Percentiles rank a stretch among this genome's conserved stretches.
These are phyloP conservation scores for Sinapis alba DNA, from an alignment of 441 rosid species.

Conservation along the genomic window DNA sequence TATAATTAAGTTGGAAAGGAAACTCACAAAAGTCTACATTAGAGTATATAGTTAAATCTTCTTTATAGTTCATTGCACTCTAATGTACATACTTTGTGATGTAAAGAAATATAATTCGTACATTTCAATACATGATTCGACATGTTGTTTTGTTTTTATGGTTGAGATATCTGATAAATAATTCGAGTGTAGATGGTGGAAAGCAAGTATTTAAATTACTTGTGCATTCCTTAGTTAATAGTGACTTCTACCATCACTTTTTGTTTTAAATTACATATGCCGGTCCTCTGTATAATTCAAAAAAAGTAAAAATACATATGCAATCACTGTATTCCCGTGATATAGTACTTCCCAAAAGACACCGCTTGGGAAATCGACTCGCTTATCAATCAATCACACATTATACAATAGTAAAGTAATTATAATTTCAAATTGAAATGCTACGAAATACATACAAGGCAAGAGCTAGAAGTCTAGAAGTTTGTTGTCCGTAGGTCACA, in stretches of 20 bases:
- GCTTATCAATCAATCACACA: conserved; percentile 4
- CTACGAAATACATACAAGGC: conserved; percentile 1
- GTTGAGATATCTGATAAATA: not conserved
- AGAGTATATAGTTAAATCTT: too few relatives aligned
- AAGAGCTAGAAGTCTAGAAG: not conserved
- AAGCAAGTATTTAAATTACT: not conserved
- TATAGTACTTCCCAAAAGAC: not conserved
- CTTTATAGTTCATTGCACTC: too few relatives aligned
- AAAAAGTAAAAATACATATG: too few relatives aligned
- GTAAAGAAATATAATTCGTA: too few relatives aligned
- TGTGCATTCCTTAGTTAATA: not conserved
- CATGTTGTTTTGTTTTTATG: too few relatives aligned
- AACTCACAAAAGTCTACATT: not conserved
- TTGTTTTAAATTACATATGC: not conserved
- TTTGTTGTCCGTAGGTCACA: conserved; percentile 23
- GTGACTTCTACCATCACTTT: not conserved
- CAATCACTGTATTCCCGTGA: not conserved
- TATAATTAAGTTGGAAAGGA: not conserved
- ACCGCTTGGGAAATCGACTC: not conserved
- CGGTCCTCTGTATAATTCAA: too few relatives aligned
- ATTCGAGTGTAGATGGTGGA: not conserved
- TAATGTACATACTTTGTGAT: too few relatives aligned
- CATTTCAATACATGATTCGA: too few relatives aligned
- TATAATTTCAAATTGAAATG: not conserved
- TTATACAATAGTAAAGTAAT: not conserved